phyloP scores from a whole-genome alignment of 2,329 filamentous ascomycete species.

The Stachybotrys chartarum region DNA sequence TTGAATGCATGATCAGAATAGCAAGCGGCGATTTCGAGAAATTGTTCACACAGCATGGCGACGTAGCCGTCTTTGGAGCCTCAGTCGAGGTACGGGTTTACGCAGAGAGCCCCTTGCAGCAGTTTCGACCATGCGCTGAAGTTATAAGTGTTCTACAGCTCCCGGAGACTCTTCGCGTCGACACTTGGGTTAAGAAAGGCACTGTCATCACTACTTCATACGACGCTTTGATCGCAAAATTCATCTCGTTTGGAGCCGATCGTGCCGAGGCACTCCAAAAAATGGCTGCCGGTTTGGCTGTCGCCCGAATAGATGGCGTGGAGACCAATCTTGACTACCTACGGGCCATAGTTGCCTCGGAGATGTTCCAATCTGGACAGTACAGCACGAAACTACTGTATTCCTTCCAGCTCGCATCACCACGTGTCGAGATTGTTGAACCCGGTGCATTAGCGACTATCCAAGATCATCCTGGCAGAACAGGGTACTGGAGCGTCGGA shows the following conservation, averaged over 20 bases:
- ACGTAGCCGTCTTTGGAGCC: conserved; percentile 9
- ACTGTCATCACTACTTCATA: conserved; percentile 69
- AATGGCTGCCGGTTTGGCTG: conserved; percentile 51
- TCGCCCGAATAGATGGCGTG: conserved; percentile 25
- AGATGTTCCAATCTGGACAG: conserved; percentile 16
- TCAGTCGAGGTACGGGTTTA: conserved; percentile 34
- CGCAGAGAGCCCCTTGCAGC: conserved; percentile 46
- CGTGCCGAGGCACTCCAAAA: conserved; percentile 57
- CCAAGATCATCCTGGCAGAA: conserved; percentile 32
- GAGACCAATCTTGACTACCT: conserved; percentile 28
- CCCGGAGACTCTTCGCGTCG: conserved; percentile 46
- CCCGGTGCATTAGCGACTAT: conserved; percentile 27
- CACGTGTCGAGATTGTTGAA: conserved; percentile 27
- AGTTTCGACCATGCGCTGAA: conserved; percentile 53
- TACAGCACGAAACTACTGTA: conserved; percentile 27
- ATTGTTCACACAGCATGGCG: conserved; percentile 6
- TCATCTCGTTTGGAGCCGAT: conserved; percentile 57
- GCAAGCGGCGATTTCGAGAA: conserved; percentile 9
- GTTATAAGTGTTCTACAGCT: conserved; percentile 49
- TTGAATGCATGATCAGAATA: conserved; percentile 40
- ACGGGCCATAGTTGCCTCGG: conserved; percentile 17
- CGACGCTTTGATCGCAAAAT: conserved; percentile 70
- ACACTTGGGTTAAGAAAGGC: conserved; percentile 61
- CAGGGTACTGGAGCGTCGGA: conserved; percentile 28
- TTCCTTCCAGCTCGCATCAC: conserved; percentile 16